These are phyloP conservation scores for Kurtzmaniella quercitrusa DNA, from an alignment of 1,139 yeast species.

Conservation along the genomic window DNA sequence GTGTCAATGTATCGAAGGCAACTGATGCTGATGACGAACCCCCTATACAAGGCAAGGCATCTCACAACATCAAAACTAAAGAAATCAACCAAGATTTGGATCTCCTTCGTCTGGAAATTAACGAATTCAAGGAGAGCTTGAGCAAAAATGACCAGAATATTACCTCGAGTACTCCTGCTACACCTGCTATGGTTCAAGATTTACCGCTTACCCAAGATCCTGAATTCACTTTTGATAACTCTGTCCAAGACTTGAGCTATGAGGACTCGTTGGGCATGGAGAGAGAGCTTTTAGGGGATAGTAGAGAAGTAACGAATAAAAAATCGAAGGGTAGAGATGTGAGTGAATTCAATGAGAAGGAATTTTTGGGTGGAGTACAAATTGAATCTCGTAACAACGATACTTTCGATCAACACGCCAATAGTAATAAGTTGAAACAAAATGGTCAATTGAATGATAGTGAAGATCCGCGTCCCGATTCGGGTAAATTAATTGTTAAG, in stretches of 20 bases:
- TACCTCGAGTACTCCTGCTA: background rate
- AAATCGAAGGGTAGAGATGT: slow-evolving; percentile 2
- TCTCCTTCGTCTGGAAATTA: slow-evolving; percentile 39
- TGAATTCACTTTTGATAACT: slow-evolving; percentile 40
- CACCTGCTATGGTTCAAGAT: slow-evolving; percentile 7
- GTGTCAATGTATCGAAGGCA: background rate
- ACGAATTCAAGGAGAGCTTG: slow-evolving; percentile 44
- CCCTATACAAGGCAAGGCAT: slow-evolving; percentile 8
- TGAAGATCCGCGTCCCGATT: background rate
- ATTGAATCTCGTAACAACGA: background rate
- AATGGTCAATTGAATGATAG: background rate
- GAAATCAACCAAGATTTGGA: slow-evolving; percentile 43
- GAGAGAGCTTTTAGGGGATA: slow-evolving; percentile 19
- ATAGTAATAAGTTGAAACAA: background rate
- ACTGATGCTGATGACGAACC: background rate
- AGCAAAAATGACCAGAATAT: slow-evolving; percentile 19
- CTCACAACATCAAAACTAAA: slow-evolving; percentile 20
- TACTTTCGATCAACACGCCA: too few relatives aligned
- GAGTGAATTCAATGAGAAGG: too few relatives aligned
- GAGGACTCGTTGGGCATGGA: slow-evolving; percentile 42
- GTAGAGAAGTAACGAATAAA: too few relatives aligned
- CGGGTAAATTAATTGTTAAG: too few relatives aligned
- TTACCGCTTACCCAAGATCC: slow-evolving; percentile 10
- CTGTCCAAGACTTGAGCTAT: slow-evolving; percentile 37
- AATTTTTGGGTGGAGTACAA: too few relatives aligned